Evolutionary conservation across 345 rosid genomes (phyloP), one percentile per base, ranked within the genome.

Genomic region (Gossypium mustelinum): DNA sequence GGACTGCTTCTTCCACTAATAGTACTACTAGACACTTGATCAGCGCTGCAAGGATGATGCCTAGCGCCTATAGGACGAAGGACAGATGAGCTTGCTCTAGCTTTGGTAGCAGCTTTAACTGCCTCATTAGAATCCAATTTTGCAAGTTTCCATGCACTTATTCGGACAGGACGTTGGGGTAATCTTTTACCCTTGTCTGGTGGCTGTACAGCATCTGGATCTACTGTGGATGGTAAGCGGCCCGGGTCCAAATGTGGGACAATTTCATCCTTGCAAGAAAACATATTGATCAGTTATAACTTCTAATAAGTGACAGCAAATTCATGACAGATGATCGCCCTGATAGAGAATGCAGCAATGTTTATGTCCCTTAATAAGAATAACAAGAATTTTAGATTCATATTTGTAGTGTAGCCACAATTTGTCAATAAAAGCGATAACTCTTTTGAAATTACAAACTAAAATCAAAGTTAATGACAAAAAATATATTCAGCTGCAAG

Each of bases 81-180:
- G 45, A 94, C 92, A 1, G 97, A 94, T 11, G 98, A 94, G 20
- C 94, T 92, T 65, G 94, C 97, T 69, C 97, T 86, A 41, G 98
- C 97, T 85, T 88, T 90, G 29, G 97, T 97, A 81, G 85, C 97
- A 51, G 97, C 97, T 77, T 84, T 89, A 11, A 88, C 79, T 47
- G 92, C 98, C 86, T 94, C 93, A 22, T 77, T 81, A 57, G 97
- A 85, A 70, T 94, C 98, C 66, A 94, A 78, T 77, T 90, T 92
- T 14, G 94, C 98, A 6, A 92, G 92, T 78, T 89, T 90, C 98
- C 97, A 92, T 9, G 98, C 96, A 62, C 94, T 94, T 82, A 94
- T 90, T 81, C 92, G 87, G 58, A 90, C 92, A 61, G 84, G 97
- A 73, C 85, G 93, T 75, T 81, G 97, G 34, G 93, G 88, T 74